These are phyloP conservation scores for Neonectria coccinea DNA, from an alignment of 2,329 filamentous ascomycete genomes.

Conservation along the genomic window DNA sequence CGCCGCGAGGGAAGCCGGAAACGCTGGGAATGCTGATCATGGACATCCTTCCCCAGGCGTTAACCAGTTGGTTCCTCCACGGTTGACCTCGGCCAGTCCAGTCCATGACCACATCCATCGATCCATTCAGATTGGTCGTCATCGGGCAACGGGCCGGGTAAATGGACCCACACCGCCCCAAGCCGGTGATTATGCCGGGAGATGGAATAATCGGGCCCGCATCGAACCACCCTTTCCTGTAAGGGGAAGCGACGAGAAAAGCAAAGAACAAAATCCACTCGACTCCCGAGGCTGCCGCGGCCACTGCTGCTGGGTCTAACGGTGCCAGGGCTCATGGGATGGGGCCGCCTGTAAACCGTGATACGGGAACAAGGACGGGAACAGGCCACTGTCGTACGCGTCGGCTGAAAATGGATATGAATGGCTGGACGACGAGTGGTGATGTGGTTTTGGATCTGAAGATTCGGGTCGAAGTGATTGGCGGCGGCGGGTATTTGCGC, in stretches of 20 bases:
- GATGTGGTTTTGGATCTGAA: background rate
- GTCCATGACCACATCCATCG: background rate
- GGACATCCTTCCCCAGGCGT: slow-evolving; percentile 5
- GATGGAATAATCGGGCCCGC: slow-evolving; percentile 28
- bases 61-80: background rate
- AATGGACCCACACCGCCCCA: slow-evolving; percentile 29
- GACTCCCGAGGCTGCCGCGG: slow-evolving; percentile 25
- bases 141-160: slow-evolving; percentile 27
- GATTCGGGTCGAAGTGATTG: background rate
- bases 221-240: slow-evolving; percentile 38
- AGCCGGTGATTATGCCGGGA: slow-evolving; percentile 33
- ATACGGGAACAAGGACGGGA: slow-evolving; percentile 11
- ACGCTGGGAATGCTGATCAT: background rate
- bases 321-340: slow-evolving; percentile 1
- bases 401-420: background rate
- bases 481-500: slow-evolving; percentile 1
- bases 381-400: slow-evolving; percentile 17
- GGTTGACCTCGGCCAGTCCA: background rate
- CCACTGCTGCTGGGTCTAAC: background rate
- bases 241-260: slow-evolving; percentile 21
- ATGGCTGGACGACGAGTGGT: background rate
- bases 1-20: background rate
- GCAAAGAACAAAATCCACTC: slow-evolving; percentile 20
- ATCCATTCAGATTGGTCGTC: slow-evolving; percentile 19
- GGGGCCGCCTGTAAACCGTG: slow-evolving; percentile 15